Evolutionary conservation across 305 asterid genomes (phyloP).

Genomic region (Solanum hybrid): DNA sequence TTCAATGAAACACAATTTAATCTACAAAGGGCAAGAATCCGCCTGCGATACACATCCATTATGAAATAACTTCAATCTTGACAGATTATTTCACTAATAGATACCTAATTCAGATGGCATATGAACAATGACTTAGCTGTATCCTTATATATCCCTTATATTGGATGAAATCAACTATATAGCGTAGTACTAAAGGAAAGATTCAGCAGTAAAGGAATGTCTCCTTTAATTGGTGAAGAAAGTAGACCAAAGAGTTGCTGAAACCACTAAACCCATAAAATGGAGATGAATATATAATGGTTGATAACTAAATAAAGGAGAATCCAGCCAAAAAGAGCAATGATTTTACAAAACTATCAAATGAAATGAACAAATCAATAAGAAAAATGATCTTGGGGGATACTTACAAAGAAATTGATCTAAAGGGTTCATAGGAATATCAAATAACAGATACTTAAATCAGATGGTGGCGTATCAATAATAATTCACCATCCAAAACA

Average conservation of each 20-base stretch:
- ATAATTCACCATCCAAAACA: background rate
- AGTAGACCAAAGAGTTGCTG: background rate
- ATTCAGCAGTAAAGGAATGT: background rate
- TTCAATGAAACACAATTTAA: background rate
- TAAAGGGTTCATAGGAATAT: background rate
- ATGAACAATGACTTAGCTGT: background rate
- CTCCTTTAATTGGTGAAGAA: background rate
- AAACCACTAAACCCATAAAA: background rate
- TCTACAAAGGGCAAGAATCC: background rate
- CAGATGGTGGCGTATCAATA: background rate
- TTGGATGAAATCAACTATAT: background rate
- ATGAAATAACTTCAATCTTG: background rate
- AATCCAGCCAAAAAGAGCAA: background rate
- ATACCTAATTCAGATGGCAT: slow-evolving; percentile 2
- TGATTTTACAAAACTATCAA: background rate
- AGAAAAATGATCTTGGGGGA: background rate
- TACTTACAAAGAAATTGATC: background rate
- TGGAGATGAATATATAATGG: background rate
- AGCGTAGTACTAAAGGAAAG: background rate
- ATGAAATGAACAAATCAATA: background rate
- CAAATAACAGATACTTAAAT: background rate
- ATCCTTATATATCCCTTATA: background rate
- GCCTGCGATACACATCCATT: background rate
- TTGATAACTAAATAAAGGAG: background rate
- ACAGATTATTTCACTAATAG: background rate